Percentiles rank a stretch among this genome's conserved stretches.
Evolutionary conservation across 805 yeast species (phyloP).

Genomic region (Wickerhamomyces subpelliculosus): DNA sequence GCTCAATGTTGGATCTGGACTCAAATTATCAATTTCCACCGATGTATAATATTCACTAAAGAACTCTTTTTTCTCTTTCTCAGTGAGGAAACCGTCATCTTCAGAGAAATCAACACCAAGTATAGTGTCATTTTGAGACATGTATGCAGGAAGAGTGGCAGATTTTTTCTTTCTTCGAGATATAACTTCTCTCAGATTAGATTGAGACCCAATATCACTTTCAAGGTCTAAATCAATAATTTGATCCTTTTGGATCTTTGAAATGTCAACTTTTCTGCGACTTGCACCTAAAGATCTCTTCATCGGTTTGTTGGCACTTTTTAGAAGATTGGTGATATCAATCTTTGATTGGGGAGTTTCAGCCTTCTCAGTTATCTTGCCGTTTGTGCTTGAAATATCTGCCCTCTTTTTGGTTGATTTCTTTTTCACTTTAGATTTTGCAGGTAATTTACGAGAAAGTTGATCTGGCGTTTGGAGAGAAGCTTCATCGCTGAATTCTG

Average conservation of each 20-base stretch:
- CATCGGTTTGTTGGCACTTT: slow-evolving; percentile 1
- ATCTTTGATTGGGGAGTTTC: slow-evolving; percentile 1
- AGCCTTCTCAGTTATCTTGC: background rate
- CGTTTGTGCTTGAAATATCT: no score
- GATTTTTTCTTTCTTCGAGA: background rate
- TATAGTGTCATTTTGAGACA: slow-evolving; percentile 10
- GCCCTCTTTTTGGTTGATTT: background rate
- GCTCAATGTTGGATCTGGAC: slow-evolving; percentile 8
- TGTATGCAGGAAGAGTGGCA: background rate
- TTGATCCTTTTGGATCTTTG: slow-evolving; percentile 8
- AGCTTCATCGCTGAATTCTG: background rate
- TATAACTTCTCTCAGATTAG: background rate
- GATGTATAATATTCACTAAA: slow-evolving; percentile 8
- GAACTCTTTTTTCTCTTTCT: slow-evolving; percentile 11
- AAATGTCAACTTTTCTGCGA: slow-evolving; percentile 4
- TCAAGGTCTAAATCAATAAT: slow-evolving; percentile 15
- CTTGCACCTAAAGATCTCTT: slow-evolving; percentile 3
- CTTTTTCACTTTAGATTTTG: background rate
- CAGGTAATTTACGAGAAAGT: background rate
- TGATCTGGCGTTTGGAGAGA: background rate
- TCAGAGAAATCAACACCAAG: slow-evolving; percentile 3
- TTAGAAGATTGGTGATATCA: slow-evolving; percentile 16
- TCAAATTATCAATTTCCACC: slow-evolving; percentile 1
- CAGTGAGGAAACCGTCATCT: slow-evolving; percentile 15
- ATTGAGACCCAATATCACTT: background rate